Percentiles rank a stretch among this genome's conserved stretches.
These are phyloP conservation scores for Penicillium sp. DNA, from an alignment of 2,329 filamentous ascomycete species.

Conservation along the genomic window DNA sequence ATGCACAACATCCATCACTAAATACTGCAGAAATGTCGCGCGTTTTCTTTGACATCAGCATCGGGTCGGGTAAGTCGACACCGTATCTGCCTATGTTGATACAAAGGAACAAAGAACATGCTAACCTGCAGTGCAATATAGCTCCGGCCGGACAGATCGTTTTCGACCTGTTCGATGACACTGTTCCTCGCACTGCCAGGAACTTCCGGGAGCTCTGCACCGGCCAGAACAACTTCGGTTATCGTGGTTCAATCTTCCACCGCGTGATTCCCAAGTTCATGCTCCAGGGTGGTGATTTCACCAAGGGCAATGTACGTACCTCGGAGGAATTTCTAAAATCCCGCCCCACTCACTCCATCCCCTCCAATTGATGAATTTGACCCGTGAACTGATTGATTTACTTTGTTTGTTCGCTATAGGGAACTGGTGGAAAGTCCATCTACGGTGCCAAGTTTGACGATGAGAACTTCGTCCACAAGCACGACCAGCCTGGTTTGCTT, in stretches of 20 bases:
- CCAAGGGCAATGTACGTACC: neutral
- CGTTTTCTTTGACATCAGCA: neutral
- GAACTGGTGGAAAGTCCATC: conserved; percentile 4
- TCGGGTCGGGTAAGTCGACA: neutral
- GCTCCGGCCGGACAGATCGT: neutral
- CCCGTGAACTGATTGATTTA: neutral
- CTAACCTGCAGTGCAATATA: neutral
- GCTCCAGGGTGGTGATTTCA: conserved; percentile 30
- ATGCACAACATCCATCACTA: neutral
- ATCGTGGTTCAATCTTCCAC: conserved; percentile 78
- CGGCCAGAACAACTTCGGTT: conserved; percentile 34
- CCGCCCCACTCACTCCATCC: neutral
- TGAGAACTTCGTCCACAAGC: conserved; percentile 6
- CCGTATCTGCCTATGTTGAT: neutral
- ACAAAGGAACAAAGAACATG: neutral
- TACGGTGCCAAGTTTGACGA: conserved; percentile 12
- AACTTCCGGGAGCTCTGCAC: neutral
- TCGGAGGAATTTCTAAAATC: neutral
- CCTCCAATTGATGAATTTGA: neutral
- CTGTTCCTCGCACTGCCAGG: neutral
- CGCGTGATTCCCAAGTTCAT: conserved; percentile 86
- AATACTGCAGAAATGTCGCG: neutral
- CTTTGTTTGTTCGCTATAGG: neutral
- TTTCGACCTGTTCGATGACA: neutral
- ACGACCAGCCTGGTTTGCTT: conserved; percentile 2